Evolutionary conservation across 2,329 filamentous ascomycete species (phyloP).

Genomic region (Beauveria sp.): DNA sequence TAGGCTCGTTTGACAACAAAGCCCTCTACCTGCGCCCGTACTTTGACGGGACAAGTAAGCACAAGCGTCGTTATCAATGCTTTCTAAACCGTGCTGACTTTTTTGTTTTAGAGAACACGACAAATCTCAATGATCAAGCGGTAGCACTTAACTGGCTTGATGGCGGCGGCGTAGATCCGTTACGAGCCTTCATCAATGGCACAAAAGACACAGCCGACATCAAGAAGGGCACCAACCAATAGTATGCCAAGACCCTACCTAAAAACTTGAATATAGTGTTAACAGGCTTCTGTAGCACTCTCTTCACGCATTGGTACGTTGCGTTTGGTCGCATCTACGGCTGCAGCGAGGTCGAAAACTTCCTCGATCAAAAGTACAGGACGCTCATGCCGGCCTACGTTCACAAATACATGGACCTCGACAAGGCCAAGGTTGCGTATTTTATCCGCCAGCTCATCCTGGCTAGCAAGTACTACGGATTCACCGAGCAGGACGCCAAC

Average conservation of each 20-base stretch:
- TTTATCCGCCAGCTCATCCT: conserved; percentile 24
- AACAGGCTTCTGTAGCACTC: conserved; percentile 7
- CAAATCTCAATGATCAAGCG: conserved; percentile 22
- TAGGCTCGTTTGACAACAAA: conserved; percentile 17
- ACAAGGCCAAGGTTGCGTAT: conserved; percentile 21
- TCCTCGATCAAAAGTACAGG: conserved; percentile 3
- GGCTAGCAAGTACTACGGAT: conserved; percentile 20
- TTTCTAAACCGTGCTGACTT: background rate
- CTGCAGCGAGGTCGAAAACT: conserved; percentile 17
- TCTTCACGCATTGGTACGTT: conserved; percentile 23
- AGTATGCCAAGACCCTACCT: conserved; percentile 13
- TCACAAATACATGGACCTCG: conserved; percentile 27
- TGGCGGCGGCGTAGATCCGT: conserved; percentile 20
- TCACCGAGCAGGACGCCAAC: conserved; percentile 20
- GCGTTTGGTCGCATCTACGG: conserved; percentile 22
- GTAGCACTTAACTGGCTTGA: conserved; percentile 23
- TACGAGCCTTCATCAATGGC: conserved; percentile 20
- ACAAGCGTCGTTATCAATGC: too few relatives aligned
- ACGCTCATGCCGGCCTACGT: conserved; percentile 20
- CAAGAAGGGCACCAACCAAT: conserved; percentile 21
- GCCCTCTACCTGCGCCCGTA: conserved; percentile 21
- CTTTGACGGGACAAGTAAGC: conserved; percentile 24
- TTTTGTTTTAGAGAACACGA: conserved; percentile 15
- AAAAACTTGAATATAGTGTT: background rate
- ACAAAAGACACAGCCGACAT: conserved; percentile 16